phyloP scores from a whole-genome alignment of 2,329 filamentous ascomycete species.

The Harringtonia aguacate region DNA sequence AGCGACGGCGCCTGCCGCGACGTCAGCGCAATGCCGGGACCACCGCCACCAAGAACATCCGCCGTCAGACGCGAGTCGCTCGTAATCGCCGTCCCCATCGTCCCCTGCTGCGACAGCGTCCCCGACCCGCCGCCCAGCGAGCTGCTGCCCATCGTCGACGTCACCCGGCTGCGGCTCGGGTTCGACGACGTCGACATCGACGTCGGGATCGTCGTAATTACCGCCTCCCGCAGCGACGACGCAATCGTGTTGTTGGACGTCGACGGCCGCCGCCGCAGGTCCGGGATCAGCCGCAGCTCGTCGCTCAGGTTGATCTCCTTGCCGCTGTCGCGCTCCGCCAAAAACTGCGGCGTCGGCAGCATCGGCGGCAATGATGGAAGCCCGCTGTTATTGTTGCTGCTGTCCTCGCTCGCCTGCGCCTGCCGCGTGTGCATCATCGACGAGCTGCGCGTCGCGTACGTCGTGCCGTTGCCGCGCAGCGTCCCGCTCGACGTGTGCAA shows the following conservation, averaged over 20 bases:
- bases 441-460: neutral
- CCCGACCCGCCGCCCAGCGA: too few relatives aligned
- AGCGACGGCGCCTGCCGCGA: neutral
- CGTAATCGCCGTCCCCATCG: neutral
- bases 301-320: slow-evolving; percentile 10
- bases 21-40: neutral
- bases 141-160: slow-evolving; percentile 6
- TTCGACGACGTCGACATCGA: neutral
- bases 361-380: slow-evolving; percentile 12
- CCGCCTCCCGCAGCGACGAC: slow-evolving; percentile 7
- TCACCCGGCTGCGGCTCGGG: slow-evolving; percentile 5
- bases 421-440: slow-evolving; percentile 2
- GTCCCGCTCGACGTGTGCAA: too few relatives aligned
- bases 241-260: slow-evolving; percentile 15
- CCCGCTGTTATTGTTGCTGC: slow-evolving; percentile 3
- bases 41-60: too few relatives aligned
- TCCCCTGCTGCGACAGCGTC: slow-evolving; percentile 1
- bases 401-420: slow-evolving; percentile 1
- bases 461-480: neutral
- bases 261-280: slow-evolving; percentile 15
- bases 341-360: slow-evolving; percentile 7
- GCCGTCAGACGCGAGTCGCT: neutral
- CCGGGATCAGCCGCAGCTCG: slow-evolving; percentile 10
- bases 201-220: neutral
- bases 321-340: slow-evolving; percentile 11